These are phyloP conservation scores for Hymenoscyphus fraxineus DNA, from an alignment of 2,329 filamentous ascomycete species.

Conservation along the genomic window DNA sequence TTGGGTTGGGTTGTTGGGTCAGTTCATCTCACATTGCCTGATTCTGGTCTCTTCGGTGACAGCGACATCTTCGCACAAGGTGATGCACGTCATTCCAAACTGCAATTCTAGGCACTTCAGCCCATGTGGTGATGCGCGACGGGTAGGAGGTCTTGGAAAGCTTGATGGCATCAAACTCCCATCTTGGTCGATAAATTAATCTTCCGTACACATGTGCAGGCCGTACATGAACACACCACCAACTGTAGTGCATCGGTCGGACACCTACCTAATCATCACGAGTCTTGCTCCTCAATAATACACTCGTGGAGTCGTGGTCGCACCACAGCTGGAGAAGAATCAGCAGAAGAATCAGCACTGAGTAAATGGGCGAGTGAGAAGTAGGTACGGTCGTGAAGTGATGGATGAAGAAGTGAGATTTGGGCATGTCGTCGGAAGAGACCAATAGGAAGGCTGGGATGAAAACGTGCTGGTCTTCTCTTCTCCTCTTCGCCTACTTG, in stretches of 20 bases:
- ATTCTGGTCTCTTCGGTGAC: not conserved
- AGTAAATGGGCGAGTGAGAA: not conserved
- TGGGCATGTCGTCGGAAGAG: not conserved
- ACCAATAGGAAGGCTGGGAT: not conserved
- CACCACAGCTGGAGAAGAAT: not conserved
- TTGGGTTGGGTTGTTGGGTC: not conserved
- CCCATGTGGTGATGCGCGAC: not conserved
- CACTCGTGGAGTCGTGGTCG: not conserved
- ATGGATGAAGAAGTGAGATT: not conserved
- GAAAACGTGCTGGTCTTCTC: not conserved
- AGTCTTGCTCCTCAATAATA: not conserved
- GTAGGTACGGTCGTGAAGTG: not conserved
- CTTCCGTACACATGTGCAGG: not conserved
- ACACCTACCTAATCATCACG: not conserved
- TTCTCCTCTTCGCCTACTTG: not conserved
- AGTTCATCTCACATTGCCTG: not conserved
- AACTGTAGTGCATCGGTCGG: not conserved
- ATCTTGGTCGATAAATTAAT: not conserved
- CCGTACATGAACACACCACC: not conserved
- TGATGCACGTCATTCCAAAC: not conserved
- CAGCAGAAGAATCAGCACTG: not conserved
- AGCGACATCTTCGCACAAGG: not conserved
- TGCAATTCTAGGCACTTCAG: not conserved
- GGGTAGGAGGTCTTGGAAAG: not conserved
- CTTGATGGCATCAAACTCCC: not conserved